These are phyloP conservation scores for Colletotrichum sp. DNA, from an alignment of 2,329 filamentous ascomycete genomes.

Conservation along the genomic window DNA sequence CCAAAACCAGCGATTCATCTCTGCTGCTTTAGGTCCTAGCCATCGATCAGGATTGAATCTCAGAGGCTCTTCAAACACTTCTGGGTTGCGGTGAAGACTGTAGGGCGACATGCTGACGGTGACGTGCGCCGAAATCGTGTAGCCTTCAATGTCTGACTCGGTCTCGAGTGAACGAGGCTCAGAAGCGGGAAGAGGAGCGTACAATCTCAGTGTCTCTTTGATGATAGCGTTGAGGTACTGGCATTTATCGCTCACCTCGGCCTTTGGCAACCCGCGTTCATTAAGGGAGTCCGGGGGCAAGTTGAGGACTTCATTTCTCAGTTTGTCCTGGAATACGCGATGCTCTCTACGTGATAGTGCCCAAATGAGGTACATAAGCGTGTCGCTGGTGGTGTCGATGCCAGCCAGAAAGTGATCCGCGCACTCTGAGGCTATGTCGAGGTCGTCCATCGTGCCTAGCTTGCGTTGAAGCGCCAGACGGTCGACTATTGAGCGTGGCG, in stretches of 20 bases:
- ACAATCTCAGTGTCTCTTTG: not conserved
- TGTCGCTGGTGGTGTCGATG: not conserved
- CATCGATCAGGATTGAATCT: not conserved
- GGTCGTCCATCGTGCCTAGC: not conserved
- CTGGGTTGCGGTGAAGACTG: not conserved
- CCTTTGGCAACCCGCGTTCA: not conserved
- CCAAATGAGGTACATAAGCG: not conserved
- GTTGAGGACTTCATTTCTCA: not conserved
- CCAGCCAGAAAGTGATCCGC: not conserved
- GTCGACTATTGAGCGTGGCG: not conserved
- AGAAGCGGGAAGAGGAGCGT: fast-evolving
- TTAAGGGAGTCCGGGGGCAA: fast-evolving
- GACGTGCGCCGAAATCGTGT: not conserved
- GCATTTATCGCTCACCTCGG: not conserved
- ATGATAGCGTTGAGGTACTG: not conserved
- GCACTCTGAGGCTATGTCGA: not conserved
- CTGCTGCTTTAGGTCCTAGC: not conserved
- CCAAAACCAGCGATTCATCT: not conserved
- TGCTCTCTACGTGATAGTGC: not conserved
- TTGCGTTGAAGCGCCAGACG: not conserved
- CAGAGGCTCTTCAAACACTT: not conserved
- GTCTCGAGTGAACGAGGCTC: not conserved
- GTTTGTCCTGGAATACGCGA: not conserved
- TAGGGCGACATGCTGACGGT: not conserved
- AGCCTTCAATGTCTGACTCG: not conserved